Conservation (phyloP, 192 early-diverging fungal genomes). For the Podila epicladia region DNA sequence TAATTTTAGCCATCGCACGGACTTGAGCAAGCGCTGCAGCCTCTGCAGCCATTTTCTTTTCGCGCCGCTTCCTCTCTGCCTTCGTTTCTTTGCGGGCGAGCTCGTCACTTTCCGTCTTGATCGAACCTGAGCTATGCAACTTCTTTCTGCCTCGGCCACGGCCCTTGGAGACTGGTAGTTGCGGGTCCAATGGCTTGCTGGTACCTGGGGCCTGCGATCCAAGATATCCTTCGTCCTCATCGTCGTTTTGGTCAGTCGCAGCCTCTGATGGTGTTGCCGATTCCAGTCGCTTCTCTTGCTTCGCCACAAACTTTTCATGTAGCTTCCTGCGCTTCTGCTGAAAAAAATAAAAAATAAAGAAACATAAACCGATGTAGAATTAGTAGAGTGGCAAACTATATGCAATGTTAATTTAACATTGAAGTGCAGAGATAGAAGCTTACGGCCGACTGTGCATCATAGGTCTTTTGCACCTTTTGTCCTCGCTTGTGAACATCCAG, state of each 20-base stretch:
- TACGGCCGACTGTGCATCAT: conserved; percentile 40
- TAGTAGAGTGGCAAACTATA: background rate
- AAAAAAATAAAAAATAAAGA: no score
- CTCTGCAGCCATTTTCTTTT: conserved; percentile 34
- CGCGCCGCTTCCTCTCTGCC: conserved; percentile 36
- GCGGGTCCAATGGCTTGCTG: background rate
- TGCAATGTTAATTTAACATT: background rate
- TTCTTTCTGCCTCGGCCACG: conserved; percentile 38
- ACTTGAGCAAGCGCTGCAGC: conserved; percentile 45
- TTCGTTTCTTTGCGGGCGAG: conserved; percentile 26
- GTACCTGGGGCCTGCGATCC: conserved; percentile 9
- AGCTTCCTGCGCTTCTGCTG: conserved; percentile 46
- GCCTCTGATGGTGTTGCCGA: conserved; percentile 1
- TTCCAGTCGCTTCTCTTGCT: conserved; percentile 39
- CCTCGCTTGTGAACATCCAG: conserved; percentile 45
- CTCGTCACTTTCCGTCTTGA: conserved; percentile 34
- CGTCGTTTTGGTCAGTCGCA: background rate
- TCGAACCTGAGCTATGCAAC: conserved; percentile 2
- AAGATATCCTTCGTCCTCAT: conserved; percentile 37
- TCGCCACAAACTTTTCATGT: conserved; percentile 43
- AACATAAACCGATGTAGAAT: background rate
- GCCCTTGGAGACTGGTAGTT: conserved; percentile 1
- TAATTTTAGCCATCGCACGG: conserved; percentile 35
- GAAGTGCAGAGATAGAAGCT: background rate
- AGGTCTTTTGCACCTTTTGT: conserved; percentile 42